Percentiles rank a stretch among this genome's conserved stretches.
Evolutionary conservation across 2,329 filamentous ascomycete species (phyloP).

Genomic region (Exophiala mesophila): DNA sequence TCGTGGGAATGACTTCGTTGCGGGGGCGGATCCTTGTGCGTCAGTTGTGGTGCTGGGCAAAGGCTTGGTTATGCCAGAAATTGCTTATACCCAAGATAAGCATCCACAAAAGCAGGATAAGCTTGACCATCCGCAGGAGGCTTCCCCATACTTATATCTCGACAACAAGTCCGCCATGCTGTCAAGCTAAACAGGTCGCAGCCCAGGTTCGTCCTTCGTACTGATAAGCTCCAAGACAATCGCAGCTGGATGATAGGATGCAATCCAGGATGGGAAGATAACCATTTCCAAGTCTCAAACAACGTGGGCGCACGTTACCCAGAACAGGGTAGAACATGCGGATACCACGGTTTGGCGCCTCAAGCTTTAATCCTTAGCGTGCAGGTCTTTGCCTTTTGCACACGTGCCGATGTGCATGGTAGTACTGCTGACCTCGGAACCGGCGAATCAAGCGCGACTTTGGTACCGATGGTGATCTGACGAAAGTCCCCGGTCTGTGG

Average conservation of each 20-base stretch:
- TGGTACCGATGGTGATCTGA: too few relatives aligned
- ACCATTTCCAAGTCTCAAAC: too few relatives aligned
- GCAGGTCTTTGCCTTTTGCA: neutral
- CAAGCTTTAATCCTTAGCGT: neutral
- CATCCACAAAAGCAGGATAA: neutral
- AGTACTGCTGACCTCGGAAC: too few relatives aligned
- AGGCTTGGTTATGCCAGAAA: neutral
- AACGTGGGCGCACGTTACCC: constrained; percentile 12
- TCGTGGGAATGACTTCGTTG: neutral
- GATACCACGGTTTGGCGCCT: neutral
- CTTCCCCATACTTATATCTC: too few relatives aligned
- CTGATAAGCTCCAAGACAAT: neutral
- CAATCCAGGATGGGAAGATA: too few relatives aligned
- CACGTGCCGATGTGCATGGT: neutral
- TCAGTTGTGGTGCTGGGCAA: neutral
- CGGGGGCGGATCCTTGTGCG: neutral
- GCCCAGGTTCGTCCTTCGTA: neutral
- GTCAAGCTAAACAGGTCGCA: neutral
- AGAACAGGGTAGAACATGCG: constrained; percentile 15
- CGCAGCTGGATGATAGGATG: neutral
- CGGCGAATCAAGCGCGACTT: too few relatives aligned
- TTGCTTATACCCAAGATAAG: neutral
- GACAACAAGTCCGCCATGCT: too few relatives aligned
- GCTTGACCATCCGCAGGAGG: too few relatives aligned
- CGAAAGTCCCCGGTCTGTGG: too few relatives aligned